phyloP scores from a whole-genome alignment of 352 stramenopile species.

The Globisporangium echinulatum region DNA sequence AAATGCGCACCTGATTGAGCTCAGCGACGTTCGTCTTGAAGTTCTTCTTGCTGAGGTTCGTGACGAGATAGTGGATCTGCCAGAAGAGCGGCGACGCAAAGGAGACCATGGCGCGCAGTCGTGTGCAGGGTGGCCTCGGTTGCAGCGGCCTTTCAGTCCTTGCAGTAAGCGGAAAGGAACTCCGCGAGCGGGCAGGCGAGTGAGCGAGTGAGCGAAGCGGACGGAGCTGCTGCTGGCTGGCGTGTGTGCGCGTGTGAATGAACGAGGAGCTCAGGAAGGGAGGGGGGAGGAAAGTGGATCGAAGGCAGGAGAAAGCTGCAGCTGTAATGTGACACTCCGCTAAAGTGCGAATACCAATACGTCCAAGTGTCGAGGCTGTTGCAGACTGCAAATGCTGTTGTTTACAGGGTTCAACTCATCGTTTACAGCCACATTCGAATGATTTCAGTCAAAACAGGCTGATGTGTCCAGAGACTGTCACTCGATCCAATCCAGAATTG shows the following conservation, averaged over 20 bases:
- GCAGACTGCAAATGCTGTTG: not conserved
- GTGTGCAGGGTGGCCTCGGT: not conserved
- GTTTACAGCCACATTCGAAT: not conserved
- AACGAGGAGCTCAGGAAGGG: too few species aligned
- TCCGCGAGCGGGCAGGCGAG: not conserved
- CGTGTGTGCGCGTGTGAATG: too few species aligned
- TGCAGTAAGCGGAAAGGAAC: not conserved
- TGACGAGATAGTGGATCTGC: constrained; percentile 92
- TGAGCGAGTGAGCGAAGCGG: not conserved
- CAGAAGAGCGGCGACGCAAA: constrained; percentile 91
- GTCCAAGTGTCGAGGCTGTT: not conserved
- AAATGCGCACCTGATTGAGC: constrained; percentile 78
- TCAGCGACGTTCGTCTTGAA: constrained; percentile 91
- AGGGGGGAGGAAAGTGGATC: too few species aligned
- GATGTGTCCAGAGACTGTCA: too few species aligned
- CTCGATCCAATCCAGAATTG: not conserved
- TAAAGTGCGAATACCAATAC: too few species aligned
- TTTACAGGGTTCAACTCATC: not conserved
- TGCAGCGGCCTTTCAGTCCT: constrained; percentile 16
- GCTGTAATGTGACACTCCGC: too few species aligned
- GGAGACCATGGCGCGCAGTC: constrained; percentile 54
- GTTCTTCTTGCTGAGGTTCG: constrained; percentile 92
- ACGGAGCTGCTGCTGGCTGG: not conserved
- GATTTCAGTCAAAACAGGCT: too few species aligned
- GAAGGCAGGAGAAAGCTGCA: too few species aligned